Conservation (phyloP, 1,284 basidiomycete genomes). For the Peniophora sp. region DNA sequence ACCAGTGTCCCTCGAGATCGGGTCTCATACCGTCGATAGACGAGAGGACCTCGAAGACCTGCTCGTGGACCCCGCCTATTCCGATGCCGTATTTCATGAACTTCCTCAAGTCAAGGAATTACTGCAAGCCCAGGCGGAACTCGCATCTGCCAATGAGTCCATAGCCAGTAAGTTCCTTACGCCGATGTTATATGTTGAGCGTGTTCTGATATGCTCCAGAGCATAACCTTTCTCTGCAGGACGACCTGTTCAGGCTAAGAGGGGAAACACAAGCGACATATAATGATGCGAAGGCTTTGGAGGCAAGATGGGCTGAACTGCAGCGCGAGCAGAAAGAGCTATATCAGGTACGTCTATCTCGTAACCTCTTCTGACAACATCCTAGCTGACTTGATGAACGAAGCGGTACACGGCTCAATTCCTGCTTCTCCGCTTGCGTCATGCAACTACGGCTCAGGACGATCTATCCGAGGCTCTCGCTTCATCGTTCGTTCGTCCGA, state of each 20-base stretch:
- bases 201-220: conserved; percentile 32
- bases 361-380: neutral
- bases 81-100: conserved; percentile 81
- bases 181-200: neutral
- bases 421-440: conserved; percentile 76
- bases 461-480: conserved; percentile 80
- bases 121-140: conserved; percentile 67
- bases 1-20: neutral
- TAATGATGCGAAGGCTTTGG: conserved; percentile 72
- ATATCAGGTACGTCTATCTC: conserved; percentile 60
- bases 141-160: conserved; percentile 76
- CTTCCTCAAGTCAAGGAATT: conserved; percentile 66
- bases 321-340: conserved; percentile 82
- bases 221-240: conserved; percentile 69
- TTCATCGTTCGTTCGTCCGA: conserved; percentile 66
- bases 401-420: conserved; percentile 83
- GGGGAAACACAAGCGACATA: conserved; percentile 80
- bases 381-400: neutral
- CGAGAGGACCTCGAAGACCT: conserved; percentile 86
- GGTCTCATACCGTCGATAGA: conserved; percentile 28
- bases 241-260: conserved; percentile 63
- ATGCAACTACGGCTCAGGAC: conserved; percentile 84
- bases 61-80: conserved; percentile 72
- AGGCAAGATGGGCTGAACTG: conserved; percentile 75
- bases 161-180: conserved; percentile 61